Evolutionary conservation across 345 rosid genomes (phyloP).

Genomic region (Bretschneidera sinensis): DNA sequence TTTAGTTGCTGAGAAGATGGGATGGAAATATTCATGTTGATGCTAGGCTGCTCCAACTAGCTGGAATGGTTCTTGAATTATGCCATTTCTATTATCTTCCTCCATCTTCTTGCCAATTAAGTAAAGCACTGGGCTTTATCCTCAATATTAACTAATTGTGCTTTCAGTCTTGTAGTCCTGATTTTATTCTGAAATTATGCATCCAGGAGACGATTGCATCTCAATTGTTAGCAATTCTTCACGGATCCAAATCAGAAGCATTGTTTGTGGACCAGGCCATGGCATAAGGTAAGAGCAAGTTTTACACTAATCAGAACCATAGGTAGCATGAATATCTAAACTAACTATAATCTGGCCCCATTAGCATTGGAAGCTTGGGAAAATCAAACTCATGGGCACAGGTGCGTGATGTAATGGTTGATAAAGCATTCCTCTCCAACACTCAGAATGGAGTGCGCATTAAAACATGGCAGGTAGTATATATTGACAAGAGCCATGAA

Average conservation of each 20-base stretch:
- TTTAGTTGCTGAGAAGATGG: too few species aligned
- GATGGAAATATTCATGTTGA: too few species aligned
- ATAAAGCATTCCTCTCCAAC: slow-evolving; percentile 57
- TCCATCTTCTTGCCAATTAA: neutral
- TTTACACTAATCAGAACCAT: neutral
- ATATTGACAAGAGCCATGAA: neutral
- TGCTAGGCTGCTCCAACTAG: too few species aligned
- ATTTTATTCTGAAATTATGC: slow-evolving; percentile 15
- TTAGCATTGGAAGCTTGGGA: slow-evolving; percentile 91
- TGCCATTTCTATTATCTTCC: neutral
- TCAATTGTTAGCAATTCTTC: slow-evolving; percentile 85
- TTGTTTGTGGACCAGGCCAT: slow-evolving; percentile 94
- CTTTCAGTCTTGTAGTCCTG: slow-evolving; percentile 2
- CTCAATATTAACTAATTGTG: neutral
- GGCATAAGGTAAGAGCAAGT: slow-evolving; percentile 67
- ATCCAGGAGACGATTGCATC: slow-evolving; percentile 87
- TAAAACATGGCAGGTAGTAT: slow-evolving; percentile 98
- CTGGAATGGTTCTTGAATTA: neutral
- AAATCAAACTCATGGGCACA: slow-evolving; percentile 51
- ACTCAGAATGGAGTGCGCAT: slow-evolving; percentile 82
- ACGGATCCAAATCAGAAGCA: slow-evolving; percentile 48
- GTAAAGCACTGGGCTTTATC: neutral
- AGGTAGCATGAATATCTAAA: neutral
- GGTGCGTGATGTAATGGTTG: slow-evolving; percentile 52
- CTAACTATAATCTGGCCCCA: slow-evolving; percentile 7